Evolutionary conservation across 352 stramenopile genomes (phyloP), one percentile per base, ranked within the genome.

Genomic region (Phytophthora litchii): DNA sequence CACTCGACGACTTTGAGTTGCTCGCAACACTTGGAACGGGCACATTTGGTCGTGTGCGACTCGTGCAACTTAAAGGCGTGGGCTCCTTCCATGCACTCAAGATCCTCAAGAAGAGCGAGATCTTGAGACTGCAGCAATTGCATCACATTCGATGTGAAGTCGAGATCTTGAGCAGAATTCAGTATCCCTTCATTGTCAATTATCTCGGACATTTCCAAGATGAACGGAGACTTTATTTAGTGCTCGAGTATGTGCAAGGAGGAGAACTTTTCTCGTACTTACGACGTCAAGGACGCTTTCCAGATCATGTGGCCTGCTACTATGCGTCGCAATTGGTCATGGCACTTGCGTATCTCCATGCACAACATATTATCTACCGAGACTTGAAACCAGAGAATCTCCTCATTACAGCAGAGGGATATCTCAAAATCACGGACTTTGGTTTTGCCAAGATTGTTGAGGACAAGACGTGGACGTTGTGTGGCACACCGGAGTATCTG

Each of bases 301-400:
- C 74, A 8, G 85, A 95, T 65, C 75, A 90, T 31, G 78, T 96
- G 27, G 84, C 86, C n/a, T 89, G 86, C 60, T 97, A 94, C 70
- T 97, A 96, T 60, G 78, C 89, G 8, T 74, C 81, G 8, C 87
- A 97, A 64, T 76, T 98, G 32, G 82, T 96, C 40, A 72, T 96
- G 19, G 89, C 88, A 8, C 85, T 98, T 46, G 59, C 78, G 19
- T 96, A 97, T 56, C 61, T 98, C 25, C 91, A 98, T 74, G 76
- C 69, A n/a, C 76, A 96, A 42, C 78, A 97, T 57, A 96, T 98
- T 60, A 93, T 97, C 60, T 98, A 98, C 60, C 76, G 93, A 37
- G 92, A 97, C 46, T 69, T 98, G 17, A 98, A 98, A 71, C 91
- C 91, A 9, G 92, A 97, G 76, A 97, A 98, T 63, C 61, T 98